Conservation (phyloP, 208 protist genomes). For the Crithidia fasciculata region DNA sequence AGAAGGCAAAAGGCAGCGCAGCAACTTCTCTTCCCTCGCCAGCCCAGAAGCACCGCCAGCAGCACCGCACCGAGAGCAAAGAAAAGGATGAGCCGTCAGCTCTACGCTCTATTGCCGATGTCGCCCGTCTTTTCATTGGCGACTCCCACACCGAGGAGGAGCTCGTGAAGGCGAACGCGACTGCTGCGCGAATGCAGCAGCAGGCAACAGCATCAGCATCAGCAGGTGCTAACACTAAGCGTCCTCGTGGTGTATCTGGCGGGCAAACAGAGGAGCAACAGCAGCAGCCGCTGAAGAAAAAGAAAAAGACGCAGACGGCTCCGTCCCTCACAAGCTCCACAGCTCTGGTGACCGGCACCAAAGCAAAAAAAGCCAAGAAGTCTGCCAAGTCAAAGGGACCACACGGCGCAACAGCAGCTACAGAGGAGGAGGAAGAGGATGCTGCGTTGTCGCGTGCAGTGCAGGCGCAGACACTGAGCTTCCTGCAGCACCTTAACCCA, state of each 20-base stretch:
- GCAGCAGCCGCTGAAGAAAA: background rate
- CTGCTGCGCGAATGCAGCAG: background rate
- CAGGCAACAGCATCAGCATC: background rate
- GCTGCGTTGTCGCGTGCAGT: constrained; percentile 57
- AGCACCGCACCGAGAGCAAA: too few relatives aligned
- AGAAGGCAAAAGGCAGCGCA: background rate
- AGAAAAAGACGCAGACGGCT: background rate
- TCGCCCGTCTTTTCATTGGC: constrained; percentile 34
- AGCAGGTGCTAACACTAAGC: background rate
- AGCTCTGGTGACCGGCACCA: background rate
- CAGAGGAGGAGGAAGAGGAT: constrained; percentile 42
- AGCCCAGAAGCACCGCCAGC: too few relatives aligned
- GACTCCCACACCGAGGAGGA: background rate
- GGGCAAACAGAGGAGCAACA: background rate
- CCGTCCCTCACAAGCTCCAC: background rate
- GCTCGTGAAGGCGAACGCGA: constrained; percentile 9
- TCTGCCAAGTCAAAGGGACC: background rate
- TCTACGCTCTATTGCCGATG: constrained; percentile 27
- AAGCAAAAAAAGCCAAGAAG: constrained; percentile 9
- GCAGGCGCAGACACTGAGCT: constrained; percentile 44
- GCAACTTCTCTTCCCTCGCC: background rate
- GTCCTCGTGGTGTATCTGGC: background rate
- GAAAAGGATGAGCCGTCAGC: background rate
- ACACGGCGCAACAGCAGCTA: background rate
- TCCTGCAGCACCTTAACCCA: constrained; percentile 53